A percentile compares a stretch with the other conserved stretches of the same genome.
Evolutionary conservation across 139 green algal genomes (phyloP).

Genomic region (Picochlorum sp.): DNA sequence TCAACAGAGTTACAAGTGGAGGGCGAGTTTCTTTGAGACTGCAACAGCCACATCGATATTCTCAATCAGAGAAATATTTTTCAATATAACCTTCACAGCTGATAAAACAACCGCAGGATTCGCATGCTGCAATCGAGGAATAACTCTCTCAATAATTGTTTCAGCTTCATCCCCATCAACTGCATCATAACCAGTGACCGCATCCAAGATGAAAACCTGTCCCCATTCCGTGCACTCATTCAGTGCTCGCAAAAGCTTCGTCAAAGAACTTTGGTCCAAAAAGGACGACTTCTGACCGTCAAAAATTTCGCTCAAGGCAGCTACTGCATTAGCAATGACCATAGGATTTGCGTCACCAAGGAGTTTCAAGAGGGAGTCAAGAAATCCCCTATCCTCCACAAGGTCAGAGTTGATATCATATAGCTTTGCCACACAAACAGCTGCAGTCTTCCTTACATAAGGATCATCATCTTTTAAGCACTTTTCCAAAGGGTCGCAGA

Average conservation of each 20-base stretch:
- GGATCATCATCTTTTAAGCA: constrained; percentile 85
- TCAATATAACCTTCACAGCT: constrained; percentile 78
- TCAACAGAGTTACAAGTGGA: constrained; percentile 94
- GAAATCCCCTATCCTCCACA: constrained; percentile 93
- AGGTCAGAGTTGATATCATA: constrained; percentile 94
- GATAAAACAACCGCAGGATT: constrained; percentile 96
- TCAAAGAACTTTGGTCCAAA: constrained; percentile 65
- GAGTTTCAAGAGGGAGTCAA: constrained; percentile 89
- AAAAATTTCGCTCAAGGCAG: constrained; percentile 88
- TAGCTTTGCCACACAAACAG: constrained; percentile 97
- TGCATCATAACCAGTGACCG: constrained; percentile 64
- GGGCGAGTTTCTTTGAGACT: constrained; percentile 91
- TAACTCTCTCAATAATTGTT: constrained; percentile 87
- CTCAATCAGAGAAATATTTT: constrained; percentile 24
- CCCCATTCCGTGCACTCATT: constrained; percentile 99
- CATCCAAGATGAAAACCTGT: constrained; percentile 97
- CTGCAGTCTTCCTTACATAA: constrained; percentile 98
- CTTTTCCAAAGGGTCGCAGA: constrained; percentile 91
- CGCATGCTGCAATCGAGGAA: constrained; percentile 95
- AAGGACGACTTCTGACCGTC: constrained; percentile 62
- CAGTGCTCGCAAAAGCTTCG: constrained; percentile 93
- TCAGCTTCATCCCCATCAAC: constrained; percentile 68
- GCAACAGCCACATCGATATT: constrained; percentile 52
- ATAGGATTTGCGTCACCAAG: constrained; percentile 96
- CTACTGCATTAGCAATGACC: constrained; percentile 97